Evolutionary conservation across 306 rosid species (phyloP), one percentile per base, ranked within the genome.

Genomic region (Rubus parviflorus): DNA sequence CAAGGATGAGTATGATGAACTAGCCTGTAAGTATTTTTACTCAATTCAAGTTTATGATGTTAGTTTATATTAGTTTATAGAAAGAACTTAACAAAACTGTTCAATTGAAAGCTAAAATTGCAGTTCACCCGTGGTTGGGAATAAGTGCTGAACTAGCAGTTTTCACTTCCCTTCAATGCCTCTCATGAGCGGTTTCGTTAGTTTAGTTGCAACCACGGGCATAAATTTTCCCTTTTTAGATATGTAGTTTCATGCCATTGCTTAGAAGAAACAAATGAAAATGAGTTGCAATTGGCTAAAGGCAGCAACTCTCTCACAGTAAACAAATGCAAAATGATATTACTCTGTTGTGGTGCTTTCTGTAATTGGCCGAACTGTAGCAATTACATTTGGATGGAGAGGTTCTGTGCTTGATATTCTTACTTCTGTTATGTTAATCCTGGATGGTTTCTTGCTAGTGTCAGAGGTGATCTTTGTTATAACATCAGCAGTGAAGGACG

Each of bases 401-500:
- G n/a, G 7, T 45, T 38, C 48, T 3, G 11, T 60, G n/a, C n/a
- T 40, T 65, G 0, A 42, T 68, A 22, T 43, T 37, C 22, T 75
- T 54, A 12, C 37, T 38, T 23, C 42, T 75, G 48, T 41, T 43
- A 70, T 40, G 8, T 51, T 52, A 46, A 53, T 58, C 17, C 23
- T 64, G 60, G 58, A 54, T 57, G 70, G 68, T 70, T 47, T 76
- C 64, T 64, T 65, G 47, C 69, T 41, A 95, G 98, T 95, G 91
- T 87, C 97, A 14, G 98, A 95, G 84, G 98, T 92, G 78, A 89
- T 95, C 79, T 85, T 88, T 67, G 96, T 90, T 22, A 84, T 95
- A 80, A 95, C 96, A 73, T 90, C 97, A 8, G 89, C 94, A 20
- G 91, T 95, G 84, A 95, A 95, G 92, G 97, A 95, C 81, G 89